Conservation (phyloP, 805 yeast genomes). For the Starmerella lactis-condensi region DNA sequence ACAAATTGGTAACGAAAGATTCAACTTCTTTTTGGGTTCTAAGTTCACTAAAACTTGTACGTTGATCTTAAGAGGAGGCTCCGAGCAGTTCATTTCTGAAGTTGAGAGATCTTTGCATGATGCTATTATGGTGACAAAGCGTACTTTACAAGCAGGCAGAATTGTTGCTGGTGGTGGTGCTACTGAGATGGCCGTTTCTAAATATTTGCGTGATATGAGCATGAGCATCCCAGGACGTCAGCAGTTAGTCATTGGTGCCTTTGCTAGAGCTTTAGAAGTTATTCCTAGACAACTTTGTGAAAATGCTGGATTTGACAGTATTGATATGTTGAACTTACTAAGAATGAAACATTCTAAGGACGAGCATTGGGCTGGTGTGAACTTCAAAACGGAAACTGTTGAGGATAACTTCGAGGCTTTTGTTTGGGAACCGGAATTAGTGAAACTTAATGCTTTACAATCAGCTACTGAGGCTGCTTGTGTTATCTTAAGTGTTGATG, state of each 20-base stretch:
- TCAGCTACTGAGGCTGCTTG: conserved; percentile 96
- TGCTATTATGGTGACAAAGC: conserved; percentile 94
- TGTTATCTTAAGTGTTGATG: conserved; percentile 84
- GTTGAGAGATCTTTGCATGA: conserved; percentile 95
- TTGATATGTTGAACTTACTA: conserved; percentile 76
- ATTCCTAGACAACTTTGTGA: conserved; percentile 96
- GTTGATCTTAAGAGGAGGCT: conserved; percentile 84
- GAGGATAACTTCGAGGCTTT: conserved; percentile 70
- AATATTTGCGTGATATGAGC: conserved; percentile 68
- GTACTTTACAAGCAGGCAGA: conserved; percentile 70
- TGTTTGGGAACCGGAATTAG: conserved; percentile 96
- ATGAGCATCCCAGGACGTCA: conserved; percentile 87
- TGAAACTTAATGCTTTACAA: conserved; percentile 79
- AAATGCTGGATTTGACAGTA: conserved; percentile 96
- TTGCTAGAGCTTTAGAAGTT: conserved; percentile 84
- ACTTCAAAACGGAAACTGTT: conserved; percentile 62
- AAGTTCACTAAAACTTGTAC: conserved; percentile 90
- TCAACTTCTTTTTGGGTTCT: conserved; percentile 66
- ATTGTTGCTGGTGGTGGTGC: conserved; percentile 99
- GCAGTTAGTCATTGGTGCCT: conserved; percentile 79
- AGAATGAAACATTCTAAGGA: conserved; percentile 91
- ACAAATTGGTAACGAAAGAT: conserved; percentile 92
- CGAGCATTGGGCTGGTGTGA: conserved; percentile 80
- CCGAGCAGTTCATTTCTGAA: conserved; percentile 94
- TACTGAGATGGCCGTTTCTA: conserved; percentile 90